Conservation (phyloP, 2,329 filamentous ascomycete genomes). For the Cryphonectria japonica region DNA sequence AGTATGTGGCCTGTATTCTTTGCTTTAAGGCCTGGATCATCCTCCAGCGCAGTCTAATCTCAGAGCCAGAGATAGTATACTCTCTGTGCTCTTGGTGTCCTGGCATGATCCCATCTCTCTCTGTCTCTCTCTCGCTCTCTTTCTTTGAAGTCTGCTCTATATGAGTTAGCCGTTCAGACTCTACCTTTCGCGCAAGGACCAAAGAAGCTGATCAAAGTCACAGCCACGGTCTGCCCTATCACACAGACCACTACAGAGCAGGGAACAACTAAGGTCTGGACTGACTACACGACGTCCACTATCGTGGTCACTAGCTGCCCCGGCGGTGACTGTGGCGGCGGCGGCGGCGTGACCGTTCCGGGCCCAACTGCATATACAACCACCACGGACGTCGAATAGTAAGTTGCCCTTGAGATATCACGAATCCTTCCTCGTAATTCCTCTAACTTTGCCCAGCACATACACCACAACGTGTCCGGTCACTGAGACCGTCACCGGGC, state of each 20-base stretch:
- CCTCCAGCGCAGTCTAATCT: background rate
- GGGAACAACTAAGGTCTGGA: slow-evolving; percentile 48
- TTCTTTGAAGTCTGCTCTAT: too few species aligned
- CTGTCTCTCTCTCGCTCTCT: too few species aligned
- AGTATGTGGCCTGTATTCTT: slow-evolving; percentile 16
- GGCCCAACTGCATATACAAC: slow-evolving; percentile 40
- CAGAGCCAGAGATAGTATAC: background rate
- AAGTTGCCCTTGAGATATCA: slow-evolving; percentile 1
- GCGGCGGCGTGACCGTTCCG: slow-evolving; percentile 43
- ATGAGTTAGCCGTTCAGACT: too few species aligned
- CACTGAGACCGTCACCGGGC: slow-evolving; percentile 42
- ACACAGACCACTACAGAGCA: slow-evolving; percentile 46
- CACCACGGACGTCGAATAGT: slow-evolving; percentile 36
- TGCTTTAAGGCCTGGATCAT: background rate
- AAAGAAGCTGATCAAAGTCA: slow-evolving; percentile 40
- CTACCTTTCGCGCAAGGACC: background rate
- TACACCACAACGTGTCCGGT: slow-evolving; percentile 45
- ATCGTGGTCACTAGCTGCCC: slow-evolving; percentile 46
- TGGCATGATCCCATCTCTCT: background rate
- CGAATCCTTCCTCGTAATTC: too few species aligned
- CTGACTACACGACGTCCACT: slow-evolving; percentile 48
- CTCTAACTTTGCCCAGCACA: slow-evolving; percentile 32
- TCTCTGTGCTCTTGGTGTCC: background rate
- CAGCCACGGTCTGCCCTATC: slow-evolving; percentile 50
- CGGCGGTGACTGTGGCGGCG: slow-evolving; percentile 39